Percentiles rank a stretch among this genome's conserved stretches.
Evolutionary conservation across 208 protist genomes (phyloP).

Genomic region (Zelonia costaricensis): DNA sequence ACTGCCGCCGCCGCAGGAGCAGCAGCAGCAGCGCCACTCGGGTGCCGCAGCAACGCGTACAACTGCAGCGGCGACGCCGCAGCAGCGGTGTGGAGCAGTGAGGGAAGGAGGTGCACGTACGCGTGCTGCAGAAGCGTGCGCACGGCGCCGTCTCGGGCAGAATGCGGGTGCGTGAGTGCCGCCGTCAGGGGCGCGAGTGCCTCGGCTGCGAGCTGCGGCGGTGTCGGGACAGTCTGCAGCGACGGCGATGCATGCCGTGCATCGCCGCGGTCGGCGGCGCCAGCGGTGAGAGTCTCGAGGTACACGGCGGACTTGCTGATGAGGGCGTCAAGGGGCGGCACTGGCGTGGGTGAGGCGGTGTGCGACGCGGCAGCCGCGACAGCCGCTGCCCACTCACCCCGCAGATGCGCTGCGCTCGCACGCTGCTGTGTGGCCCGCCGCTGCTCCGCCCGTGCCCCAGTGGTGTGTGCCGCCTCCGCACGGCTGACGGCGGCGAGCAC

Average conservation of each 20-base stretch:
- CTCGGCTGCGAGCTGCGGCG: not conserved
- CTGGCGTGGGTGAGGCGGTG: not conserved
- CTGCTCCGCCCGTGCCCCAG: constrained; percentile 9
- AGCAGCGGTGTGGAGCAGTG: not conserved
- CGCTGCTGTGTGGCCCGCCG: constrained; percentile 7
- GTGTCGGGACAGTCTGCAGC: not conserved
- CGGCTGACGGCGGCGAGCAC: constrained; percentile 7
- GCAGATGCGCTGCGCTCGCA: constrained; percentile 12
- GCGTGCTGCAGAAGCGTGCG: constrained; percentile 4
- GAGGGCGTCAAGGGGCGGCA: constrained; percentile 10
- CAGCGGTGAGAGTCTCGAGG: not conserved
- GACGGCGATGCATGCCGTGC: not conserved
- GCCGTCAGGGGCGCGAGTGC: not conserved
- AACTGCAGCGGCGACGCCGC: not conserved
- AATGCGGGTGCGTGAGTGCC: not conserved
- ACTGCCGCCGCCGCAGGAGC: too few species aligned
- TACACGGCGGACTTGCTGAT: not conserved
- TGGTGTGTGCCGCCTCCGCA: constrained; percentile 4
- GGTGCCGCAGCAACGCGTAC: constrained; percentile 5
- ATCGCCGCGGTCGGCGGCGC: not conserved
- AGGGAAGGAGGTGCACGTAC: constrained; percentile 16
- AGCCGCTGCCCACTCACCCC: constrained; percentile 7
- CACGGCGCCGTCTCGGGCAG: not conserved
- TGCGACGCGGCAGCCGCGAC: not conserved
- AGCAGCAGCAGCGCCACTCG: too few species aligned